Conservation (phyloP, 495 filamentous ascomycete genomes). For the Aspergillus mulundensis region DNA sequence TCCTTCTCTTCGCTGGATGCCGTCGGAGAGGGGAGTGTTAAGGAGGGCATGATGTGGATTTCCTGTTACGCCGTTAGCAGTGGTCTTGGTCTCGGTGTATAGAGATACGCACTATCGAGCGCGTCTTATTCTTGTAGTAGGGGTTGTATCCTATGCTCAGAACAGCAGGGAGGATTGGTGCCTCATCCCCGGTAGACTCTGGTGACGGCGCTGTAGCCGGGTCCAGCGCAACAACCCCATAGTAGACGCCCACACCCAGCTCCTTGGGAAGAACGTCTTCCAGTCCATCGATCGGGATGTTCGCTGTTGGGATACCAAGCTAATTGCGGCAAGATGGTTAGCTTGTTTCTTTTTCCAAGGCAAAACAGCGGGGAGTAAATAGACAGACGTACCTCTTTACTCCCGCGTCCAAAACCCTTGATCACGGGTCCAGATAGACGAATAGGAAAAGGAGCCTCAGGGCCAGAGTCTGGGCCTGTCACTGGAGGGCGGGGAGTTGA, state of each 20-base stretch:
- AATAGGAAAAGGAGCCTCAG: conserved; percentile 74
- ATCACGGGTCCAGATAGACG: conserved; percentile 79
- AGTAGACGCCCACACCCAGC: conserved; percentile 80
- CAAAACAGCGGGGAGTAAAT: neutral
- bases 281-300: conserved; percentile 78
- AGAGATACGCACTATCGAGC: conserved; percentile 52
- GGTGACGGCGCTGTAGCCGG: conserved; percentile 18
- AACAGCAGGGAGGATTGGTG: conserved; percentile 75
- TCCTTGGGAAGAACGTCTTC: conserved; percentile 59
- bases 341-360: neutral
- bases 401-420: conserved; percentile 89
- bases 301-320: conserved; percentile 95
- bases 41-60: conserved; percentile 77
- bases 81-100: no score
- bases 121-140: conserved; percentile 81
- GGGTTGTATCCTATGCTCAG: conserved; percentile 96
- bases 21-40: conserved; percentile 47
- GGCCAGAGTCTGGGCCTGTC: conserved; percentile 66
- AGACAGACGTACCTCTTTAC: conserved; percentile 61
- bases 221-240: conserved; percentile 73
- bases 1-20: conserved; percentile 16
- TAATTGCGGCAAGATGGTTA: conserved; percentile 23
- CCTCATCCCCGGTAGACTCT: neutral
- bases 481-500: conserved; percentile 54
- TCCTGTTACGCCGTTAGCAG: conserved; percentile 42